phyloP scores from a whole-genome alignment of 371 early-diverging fungal genomes.

The Mycotypha africana region DNA sequence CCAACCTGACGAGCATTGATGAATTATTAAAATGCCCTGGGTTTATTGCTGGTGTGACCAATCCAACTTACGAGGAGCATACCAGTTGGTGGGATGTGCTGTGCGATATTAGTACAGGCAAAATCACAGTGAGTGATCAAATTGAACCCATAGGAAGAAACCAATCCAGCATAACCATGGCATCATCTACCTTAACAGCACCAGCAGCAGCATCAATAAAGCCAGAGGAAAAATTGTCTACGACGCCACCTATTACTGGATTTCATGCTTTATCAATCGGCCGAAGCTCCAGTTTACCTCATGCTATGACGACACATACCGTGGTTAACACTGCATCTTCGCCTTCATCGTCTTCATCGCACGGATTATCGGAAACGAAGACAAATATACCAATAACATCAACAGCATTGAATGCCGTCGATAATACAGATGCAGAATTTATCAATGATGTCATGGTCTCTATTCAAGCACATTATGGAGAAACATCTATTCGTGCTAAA shows the following conservation, averaged over 20 bases:
- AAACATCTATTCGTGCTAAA: slow-evolving; percentile 81
- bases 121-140: slow-evolving; percentile 83
- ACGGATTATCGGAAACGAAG: too few relatives aligned
- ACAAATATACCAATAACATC: too few relatives aligned
- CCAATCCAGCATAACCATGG: slow-evolving; percentile 19
- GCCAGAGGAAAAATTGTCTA: too few relatives aligned
- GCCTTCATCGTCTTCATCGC: too few relatives aligned
- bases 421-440: slow-evolving; percentile 33
- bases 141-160: slow-evolving; percentile 29
- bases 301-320: too few relatives aligned
- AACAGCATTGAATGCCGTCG: too few relatives aligned
- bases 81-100: slow-evolving; percentile 94
- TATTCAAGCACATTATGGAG: slow-evolving; percentile 82
- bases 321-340: too few relatives aligned
- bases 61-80: slow-evolving; percentile 90
- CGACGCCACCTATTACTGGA: slow-evolving; percentile 4
- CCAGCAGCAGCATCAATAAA: neutral
- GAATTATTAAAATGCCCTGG: slow-evolving; percentile 79
- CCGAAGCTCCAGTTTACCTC: too few relatives aligned
- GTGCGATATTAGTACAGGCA: slow-evolving; percentile 88
- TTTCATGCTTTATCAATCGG: neutral
- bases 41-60: slow-evolving; percentile 95
- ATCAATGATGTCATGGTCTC: slow-evolving; percentile 68
- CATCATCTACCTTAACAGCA: neutral
- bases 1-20: slow-evolving; percentile 83